Evolutionary conservation across 1,284 basidiomycete species (phyloP).

Genomic region (Ustilago sp.): DNA sequence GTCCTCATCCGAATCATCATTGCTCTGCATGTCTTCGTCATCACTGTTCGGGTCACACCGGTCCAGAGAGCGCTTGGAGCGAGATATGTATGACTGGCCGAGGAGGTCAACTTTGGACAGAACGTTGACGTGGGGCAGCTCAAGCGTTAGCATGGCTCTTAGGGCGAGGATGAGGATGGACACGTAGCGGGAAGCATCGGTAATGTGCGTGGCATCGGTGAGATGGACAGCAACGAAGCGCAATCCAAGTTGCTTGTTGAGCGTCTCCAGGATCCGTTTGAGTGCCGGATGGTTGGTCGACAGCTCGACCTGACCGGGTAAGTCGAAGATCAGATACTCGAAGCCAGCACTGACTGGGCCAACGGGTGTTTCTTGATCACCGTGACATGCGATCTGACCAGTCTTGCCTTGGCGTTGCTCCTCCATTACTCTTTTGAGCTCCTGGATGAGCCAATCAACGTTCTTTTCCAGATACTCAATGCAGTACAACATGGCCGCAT

Average conservation of each 20-base stretch:
- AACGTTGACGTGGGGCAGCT: constrained; percentile 96
- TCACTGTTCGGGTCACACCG: constrained; percentile 24
- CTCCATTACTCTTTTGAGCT: constrained; percentile 72
- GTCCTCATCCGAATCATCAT: constrained; percentile 11
- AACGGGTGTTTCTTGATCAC: constrained; percentile 23
- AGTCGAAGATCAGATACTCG: constrained; percentile 89
- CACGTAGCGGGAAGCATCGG: constrained; percentile 93
- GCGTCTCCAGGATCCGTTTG: constrained; percentile 79
- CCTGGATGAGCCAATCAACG: constrained; percentile 85
- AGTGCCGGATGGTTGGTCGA: constrained; percentile 83
- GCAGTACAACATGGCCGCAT: constrained; percentile 96
- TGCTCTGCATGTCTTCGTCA: constrained; percentile 17
- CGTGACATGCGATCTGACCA: constrained; percentile 22
- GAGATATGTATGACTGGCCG: constrained; percentile 35
- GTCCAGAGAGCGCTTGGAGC: constrained; percentile 30
- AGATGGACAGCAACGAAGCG: constrained; percentile 94
- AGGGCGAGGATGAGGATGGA: constrained; percentile 91
- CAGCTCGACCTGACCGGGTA: constrained; percentile 97
- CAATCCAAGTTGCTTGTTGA: constrained; percentile 77
- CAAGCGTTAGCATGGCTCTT: constrained; percentile 96
- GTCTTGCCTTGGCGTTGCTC: constrained; percentile 49
- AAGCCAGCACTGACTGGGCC: constrained; percentile 68
- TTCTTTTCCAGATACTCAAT: constrained; percentile 97
- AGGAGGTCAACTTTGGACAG: constrained; percentile 94
- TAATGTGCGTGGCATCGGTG: constrained; percentile 96